phyloP scores from a whole-genome alignment of 805 yeast species.

The Suhomyces vadensis region DNA sequence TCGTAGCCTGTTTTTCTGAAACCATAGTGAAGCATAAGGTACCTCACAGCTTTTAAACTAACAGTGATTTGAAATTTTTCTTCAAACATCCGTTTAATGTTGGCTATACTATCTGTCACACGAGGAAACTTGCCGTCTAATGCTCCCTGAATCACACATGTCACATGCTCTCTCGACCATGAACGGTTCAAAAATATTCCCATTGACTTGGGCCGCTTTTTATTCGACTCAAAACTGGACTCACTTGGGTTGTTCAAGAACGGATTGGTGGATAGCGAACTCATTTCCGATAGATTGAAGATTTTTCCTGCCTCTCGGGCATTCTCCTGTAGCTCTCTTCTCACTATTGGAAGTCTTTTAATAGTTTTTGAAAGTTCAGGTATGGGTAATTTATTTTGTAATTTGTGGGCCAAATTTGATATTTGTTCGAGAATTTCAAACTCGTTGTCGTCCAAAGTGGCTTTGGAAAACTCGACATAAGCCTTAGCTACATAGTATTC shows the following conservation, averaged over 20 bases:
- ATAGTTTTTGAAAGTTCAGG: slow-evolving; percentile 20
- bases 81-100: slow-evolving; percentile 14
- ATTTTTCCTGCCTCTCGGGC: slow-evolving; percentile 35
- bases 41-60: slow-evolving; percentile 11
- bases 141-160: slow-evolving; percentile 11
- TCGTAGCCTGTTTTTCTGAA: slow-evolving; percentile 11
- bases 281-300: slow-evolving; percentile 8
- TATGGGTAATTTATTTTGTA: slow-evolving; percentile 26
- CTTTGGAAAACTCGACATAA: slow-evolving; percentile 23
- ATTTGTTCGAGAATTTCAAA: slow-evolving; percentile 16
- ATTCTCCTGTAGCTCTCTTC: slow-evolving; percentile 30
- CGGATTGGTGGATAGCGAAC: not conserved
- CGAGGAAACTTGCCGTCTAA: not conserved
- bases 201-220: not conserved
- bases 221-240: not conserved
- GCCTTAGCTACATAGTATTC: slow-evolving; percentile 25
- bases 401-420: slow-evolving; percentile 13
- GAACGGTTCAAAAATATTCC: slow-evolving; percentile 13
- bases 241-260: not conserved
- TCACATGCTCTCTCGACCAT: slow-evolving; percentile 21
- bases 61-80: slow-evolving; percentile 12
- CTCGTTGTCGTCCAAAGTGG: slow-evolving; percentile 8
- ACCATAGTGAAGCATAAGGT: slow-evolving; percentile 22
- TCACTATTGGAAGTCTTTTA: slow-evolving; percentile 26
- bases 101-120: slow-evolving; percentile 11